phyloP scores from a whole-genome alignment of 1,139 yeast species.

The Saccharomyces uvarum region DNA sequence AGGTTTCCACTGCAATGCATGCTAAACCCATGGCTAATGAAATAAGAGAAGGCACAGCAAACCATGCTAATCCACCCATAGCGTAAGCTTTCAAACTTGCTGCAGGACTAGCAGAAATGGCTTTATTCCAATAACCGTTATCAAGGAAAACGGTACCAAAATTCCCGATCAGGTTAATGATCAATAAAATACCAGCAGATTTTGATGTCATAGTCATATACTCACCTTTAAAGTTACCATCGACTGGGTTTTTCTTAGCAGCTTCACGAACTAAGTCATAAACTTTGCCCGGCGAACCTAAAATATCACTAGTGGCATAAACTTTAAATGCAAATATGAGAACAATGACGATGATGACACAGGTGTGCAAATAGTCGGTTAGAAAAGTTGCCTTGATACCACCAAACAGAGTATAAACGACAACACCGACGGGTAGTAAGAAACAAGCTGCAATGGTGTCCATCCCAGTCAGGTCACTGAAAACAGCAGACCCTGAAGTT shows the following conservation, averaged over 20 bases:
- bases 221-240: constrained; percentile 69
- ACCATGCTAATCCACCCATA: constrained; percentile 87
- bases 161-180: constrained; percentile 76
- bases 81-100: constrained; percentile 87
- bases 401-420: constrained; percentile 75
- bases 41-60: constrained; percentile 75
- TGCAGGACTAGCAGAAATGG: constrained; percentile 78
- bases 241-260: constrained; percentile 52
- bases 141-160: constrained; percentile 86
- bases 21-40: constrained; percentile 83
- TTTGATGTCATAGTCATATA: constrained; percentile 73
- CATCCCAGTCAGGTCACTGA: constrained; percentile 75
- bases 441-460: constrained; percentile 73
- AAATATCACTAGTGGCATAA: constrained; percentile 48
- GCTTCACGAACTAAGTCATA: constrained; percentile 61
- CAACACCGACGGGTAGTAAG: constrained; percentile 74
- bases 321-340: constrained; percentile 56
- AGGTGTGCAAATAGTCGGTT: constrained; percentile 77
- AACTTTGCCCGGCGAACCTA: constrained; percentile 77
- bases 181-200: constrained; percentile 75
- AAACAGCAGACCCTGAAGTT: constrained; percentile 80
- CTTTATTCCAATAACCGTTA: constrained; percentile 86
- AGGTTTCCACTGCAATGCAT: constrained; percentile 60
- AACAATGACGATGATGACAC: constrained; percentile 52
- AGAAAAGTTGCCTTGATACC: constrained; percentile 86